These are phyloP conservation scores for Thamnidium elegans DNA, from an alignment of 192 early-diverging fungal genomes.

Conservation along the genomic window DNA sequence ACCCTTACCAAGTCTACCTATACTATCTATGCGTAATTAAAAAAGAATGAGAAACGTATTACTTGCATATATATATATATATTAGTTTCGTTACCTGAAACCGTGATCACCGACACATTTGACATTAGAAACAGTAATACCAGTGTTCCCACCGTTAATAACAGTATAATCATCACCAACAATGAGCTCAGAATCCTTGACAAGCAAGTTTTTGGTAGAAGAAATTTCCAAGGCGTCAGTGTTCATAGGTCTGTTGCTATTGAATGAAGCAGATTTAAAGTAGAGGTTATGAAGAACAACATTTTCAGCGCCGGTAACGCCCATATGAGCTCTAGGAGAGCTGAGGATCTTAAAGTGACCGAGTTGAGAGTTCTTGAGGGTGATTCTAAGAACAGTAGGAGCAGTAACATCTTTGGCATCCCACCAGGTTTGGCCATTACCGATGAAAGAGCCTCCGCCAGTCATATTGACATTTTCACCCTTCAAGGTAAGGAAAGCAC, in stretches of 20 bases:
- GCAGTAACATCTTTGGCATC: slow-evolving; percentile 19
- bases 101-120: slow-evolving; percentile 32
- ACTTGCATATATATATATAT: too few relatives aligned
- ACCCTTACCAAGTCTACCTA: slow-evolving; percentile 19
- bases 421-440: slow-evolving; percentile 24
- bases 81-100: not conserved
- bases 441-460: slow-evolving; percentile 19
- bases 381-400: slow-evolving; percentile 9
- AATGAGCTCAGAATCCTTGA: slow-evolving; percentile 33
- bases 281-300: slow-evolving; percentile 4
- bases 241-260: slow-evolving; percentile 36
- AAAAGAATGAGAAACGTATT: too few relatives aligned
- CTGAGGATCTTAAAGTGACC: slow-evolving; percentile 20
- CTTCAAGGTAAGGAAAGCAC: slow-evolving; percentile 11
- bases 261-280: slow-evolving; percentile 20
- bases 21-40: not conserved
- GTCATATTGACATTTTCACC: slow-evolving; percentile 16
- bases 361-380: slow-evolving; percentile 18
- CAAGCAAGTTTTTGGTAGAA: slow-evolving; percentile 31
- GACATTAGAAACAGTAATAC: slow-evolving; percentile 42
- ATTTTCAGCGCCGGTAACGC: slow-evolving; percentile 9
- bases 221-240: slow-evolving; percentile 43
- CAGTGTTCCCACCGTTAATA: slow-evolving; percentile 42
- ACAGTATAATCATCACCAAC: slow-evolving; percentile 55
- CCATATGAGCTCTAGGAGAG: slow-evolving; percentile 23